Conservation (phyloP, 2,329 filamentous ascomycete genomes). For the Cercospora sp. region DNA sequence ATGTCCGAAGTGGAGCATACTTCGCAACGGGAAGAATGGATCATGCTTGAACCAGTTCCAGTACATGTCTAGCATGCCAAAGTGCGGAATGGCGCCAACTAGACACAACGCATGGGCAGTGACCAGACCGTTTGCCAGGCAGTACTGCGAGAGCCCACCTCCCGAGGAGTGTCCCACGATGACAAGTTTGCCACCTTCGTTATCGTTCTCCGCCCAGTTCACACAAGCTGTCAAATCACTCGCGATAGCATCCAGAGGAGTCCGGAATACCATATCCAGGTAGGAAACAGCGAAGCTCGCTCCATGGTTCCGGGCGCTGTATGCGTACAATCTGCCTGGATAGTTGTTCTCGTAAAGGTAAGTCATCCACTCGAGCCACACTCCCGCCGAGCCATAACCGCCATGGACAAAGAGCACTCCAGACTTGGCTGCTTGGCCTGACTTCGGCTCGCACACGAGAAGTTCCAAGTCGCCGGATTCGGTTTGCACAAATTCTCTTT, state of each 20-base stretch:
- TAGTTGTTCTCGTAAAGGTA: conserved; percentile 45
- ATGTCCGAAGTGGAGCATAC: conserved; percentile 52
- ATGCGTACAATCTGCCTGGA: conserved; percentile 54
- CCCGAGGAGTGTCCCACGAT: conserved; percentile 55
- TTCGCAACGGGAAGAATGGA: conserved; percentile 51
- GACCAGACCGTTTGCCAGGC: conserved; percentile 43
- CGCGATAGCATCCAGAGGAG: conserved; percentile 45
- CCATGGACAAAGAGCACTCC: conserved; percentile 55
- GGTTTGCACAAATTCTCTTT: conserved; percentile 34
- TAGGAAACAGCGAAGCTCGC: conserved; percentile 55
- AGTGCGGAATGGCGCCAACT: conserved; percentile 18
- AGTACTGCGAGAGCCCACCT: conserved; percentile 53
- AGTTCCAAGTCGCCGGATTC: conserved; percentile 52
- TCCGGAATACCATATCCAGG: conserved; percentile 51
- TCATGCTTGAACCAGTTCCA: conserved; percentile 51
- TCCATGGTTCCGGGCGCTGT: conserved; percentile 56
- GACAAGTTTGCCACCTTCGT: conserved; percentile 35
- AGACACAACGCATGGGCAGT: conserved; percentile 9
- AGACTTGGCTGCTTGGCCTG: conserved; percentile 35
- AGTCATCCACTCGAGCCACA: conserved; percentile 56
- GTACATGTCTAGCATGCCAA: conserved; percentile 43
- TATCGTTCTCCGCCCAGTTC: conserved; percentile 31
- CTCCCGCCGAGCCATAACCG: conserved; percentile 55
- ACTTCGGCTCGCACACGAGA: conserved; percentile 43
- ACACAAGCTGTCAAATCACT: conserved; percentile 50